Base-by-base conservation (phyloP, 306 rosid species). In the Erythrophleum fordii region DNA sequence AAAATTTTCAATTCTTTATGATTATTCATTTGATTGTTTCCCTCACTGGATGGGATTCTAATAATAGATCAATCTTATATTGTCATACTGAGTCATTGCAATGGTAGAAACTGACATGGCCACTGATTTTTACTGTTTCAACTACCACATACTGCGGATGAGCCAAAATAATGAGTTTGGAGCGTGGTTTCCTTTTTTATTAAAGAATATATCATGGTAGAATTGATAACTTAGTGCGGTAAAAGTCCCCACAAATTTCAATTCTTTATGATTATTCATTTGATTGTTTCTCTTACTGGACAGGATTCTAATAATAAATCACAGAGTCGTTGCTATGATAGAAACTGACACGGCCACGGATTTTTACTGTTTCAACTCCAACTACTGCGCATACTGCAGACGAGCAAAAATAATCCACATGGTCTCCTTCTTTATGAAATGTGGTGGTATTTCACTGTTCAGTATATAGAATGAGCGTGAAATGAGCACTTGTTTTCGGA, bases 201-300 rank as follows among this genome's bases (percentile, higher is more conserved):
- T 45, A 69, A 28, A 58, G 51, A 58, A 70, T 58, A 59, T 46
- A 1, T 45, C n/a, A 52, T 26, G 45, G 31, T 39, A 61, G 42
- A 7, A 72, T 69, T 67, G 3, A 39, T 28, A 28, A 22, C 26
- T 46, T 79, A 18, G 17, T 8, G 29, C 22, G 41, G 37, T 13
- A 34, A 35, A 48, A 80, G 26, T 73, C 5, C 2, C 28, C 26
- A 25, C 13, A 37, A 0, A 1, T 37, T 73, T 80, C 31, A 70
- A 46, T 52, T 53, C 39, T 41, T 62, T 80, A 65, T 64, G 49
- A 65, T 61, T 52, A 62, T 64, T 35, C 52, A 8, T 48, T 79
- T 56, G 45, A 51, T 22, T 28, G 35, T 20, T 37, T 8, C 22
- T 25, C 45, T 23, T 22, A 65, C 16, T 35, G 0, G 13, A 37